Evolutionary conservation across 2,329 filamentous ascomycete genomes (phyloP), one percentile per base, ranked within the genome.

Genomic region (Apiospora pterosperma): DNA sequence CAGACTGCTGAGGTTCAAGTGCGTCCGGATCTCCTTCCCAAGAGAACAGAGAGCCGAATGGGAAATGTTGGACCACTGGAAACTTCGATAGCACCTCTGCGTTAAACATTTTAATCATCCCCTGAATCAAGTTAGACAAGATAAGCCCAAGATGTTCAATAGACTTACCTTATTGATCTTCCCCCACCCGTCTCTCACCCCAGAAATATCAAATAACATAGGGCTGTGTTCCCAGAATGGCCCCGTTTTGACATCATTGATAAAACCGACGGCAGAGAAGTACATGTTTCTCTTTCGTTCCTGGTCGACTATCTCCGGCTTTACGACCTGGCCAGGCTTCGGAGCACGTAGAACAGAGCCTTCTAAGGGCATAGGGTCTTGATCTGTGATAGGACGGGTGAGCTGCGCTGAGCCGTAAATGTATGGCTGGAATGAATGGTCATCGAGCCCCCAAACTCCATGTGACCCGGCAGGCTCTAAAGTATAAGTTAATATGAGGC

Each of bases 71-170:
- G n/a, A 99, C 93, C 3, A 99, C 96, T 3, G 96, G 96, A 74
- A 97, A 97, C 77, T 99, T 99, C 42, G 92, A 92, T 16, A 99
- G 83, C 3, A 99, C 96, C 80, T 99, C 96, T 21, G 92, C 96
- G 70, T 96, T 93, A 80, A 95, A 99, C 96, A 99, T 99, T 79
- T 98, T 99, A 73, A 99, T 88, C 96, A 99, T 98, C 62, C 96
- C 96, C 89, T 91, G 66, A 64, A 12, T 42, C 14, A 4, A 21
- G 10, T 63, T 44, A 67, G 38, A 7, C 28, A 52, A 28, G 55
- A 62, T 62, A 61, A 64, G 59, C 23, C 23, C 11, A n/a, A 10
- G 4, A 19, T 21, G 3, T 19, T 21, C 1, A 58, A 19, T 63
- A 44, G 25, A 28, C 19, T 55, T 70, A 86, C 86, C 82, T 94